Evolutionary conservation across 2,329 filamentous ascomycete species (phyloP).

Genomic region (Stemphylium vesicarium): DNA sequence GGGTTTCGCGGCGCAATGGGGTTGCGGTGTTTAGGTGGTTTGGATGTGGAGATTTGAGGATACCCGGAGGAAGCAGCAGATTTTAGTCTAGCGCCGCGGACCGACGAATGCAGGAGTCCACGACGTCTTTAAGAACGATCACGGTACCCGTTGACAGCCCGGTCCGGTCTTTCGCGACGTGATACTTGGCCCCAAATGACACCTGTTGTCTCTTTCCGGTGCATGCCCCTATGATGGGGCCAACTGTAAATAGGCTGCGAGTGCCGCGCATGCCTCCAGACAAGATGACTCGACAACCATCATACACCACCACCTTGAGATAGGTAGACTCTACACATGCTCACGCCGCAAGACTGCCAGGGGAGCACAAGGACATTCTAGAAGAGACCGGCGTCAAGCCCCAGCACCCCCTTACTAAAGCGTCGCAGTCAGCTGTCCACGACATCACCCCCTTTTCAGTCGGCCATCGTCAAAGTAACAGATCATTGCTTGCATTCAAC

Average conservation of each 20-base stretch:
- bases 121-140: conserved; percentile 7
- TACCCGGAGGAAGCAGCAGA: conserved; percentile 29
- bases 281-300: conserved; percentile 1
- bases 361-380: conserved; percentile 14
- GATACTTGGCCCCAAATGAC: conserved; percentile 10
- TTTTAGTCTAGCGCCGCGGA: conserved; percentile 22
- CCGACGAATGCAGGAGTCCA: conserved; percentile 8
- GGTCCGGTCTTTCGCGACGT: conserved; percentile 19
- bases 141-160: conserved; percentile 16
- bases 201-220: conserved; percentile 3
- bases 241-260: conserved; percentile 5
- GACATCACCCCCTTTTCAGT: conserved; percentile 10
- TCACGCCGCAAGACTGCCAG: conserved; percentile 4
- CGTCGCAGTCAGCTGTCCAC: conserved; percentile 25
- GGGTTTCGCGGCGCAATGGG: conserved; percentile 26
- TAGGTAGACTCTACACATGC: background rate
- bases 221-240: background rate
- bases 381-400: conserved; percentile 8
- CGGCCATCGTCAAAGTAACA: conserved; percentile 10
- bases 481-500: background rate
- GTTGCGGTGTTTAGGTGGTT: conserved; percentile 12
- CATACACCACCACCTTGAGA: background rate
- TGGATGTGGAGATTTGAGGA: conserved; percentile 31
- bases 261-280: background rate
- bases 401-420: conserved; percentile 24